Conservation (phyloP, 1,284 basidiomycete genomes). For the Tilletia walkeri region DNA sequence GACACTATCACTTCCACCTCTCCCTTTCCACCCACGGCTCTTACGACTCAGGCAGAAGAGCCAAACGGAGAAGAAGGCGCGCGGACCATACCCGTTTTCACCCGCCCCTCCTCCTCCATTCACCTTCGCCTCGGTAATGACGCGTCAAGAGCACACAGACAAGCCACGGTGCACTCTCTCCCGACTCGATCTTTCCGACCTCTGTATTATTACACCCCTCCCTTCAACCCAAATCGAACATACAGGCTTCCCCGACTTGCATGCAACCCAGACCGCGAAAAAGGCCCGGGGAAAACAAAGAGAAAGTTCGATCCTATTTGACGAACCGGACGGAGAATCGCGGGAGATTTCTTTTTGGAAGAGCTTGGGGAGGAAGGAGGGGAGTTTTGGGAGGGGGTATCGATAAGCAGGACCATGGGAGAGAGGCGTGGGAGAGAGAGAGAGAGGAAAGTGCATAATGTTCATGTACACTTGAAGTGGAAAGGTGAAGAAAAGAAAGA, state of each 20-base stretch:
- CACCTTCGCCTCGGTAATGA: not conserved
- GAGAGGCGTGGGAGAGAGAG: not conserved
- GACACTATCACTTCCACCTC: not conserved
- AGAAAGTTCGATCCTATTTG: not conserved
- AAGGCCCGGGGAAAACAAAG: not conserved
- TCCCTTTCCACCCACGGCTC: not conserved
- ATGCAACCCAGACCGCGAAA: not conserved
- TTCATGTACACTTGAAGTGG: not conserved
- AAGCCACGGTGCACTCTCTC: not conserved
- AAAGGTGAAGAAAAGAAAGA: not conserved
- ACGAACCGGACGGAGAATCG: not conserved
- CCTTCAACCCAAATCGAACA: not conserved
- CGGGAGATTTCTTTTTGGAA: not conserved
- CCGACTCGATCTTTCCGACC: not conserved
- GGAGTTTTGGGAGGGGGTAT: not conserved
- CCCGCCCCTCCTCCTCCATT: not conserved
- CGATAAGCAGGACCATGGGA: not conserved
- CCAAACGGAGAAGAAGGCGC: not conserved
- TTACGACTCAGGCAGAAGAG: not conserved
- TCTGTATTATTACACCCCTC: slow-evolving; percentile 4
- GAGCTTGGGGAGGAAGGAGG: not conserved
- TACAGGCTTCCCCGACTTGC: not conserved
- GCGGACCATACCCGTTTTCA: not conserved
- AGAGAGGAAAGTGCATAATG: not conserved
- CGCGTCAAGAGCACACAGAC: not conserved